Percentiles rank a stretch among this genome's conserved stretches.
These are phyloP conservation scores for Plectosphaerella sp. DNA, from an alignment of 2,329 filamentous ascomycete genomes.

Conservation along the genomic window DNA sequence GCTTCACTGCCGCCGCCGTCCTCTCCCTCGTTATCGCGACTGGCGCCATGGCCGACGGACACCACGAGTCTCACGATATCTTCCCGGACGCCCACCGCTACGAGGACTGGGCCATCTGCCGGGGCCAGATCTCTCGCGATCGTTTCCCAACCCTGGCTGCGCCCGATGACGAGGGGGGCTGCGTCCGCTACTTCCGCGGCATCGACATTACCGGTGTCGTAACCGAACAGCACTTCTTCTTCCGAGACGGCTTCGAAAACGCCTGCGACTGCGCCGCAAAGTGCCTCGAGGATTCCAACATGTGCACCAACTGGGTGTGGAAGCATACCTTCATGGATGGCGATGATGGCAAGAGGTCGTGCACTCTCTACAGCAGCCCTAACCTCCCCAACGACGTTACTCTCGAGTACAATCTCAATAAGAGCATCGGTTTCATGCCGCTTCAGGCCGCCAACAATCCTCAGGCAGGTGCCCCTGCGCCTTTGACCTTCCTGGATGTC, in stretches of 20 bases:
- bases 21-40: neutral
- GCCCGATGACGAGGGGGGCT: slow-evolving; percentile 6
- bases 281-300: neutral
- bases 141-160: slow-evolving; percentile 8
- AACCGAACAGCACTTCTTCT: slow-evolving; percentile 8
- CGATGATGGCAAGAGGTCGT: slow-evolving; percentile 3
- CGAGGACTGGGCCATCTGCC: slow-evolving; percentile 5
- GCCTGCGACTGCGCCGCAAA: slow-evolving; percentile 1
- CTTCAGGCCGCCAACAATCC: slow-evolving; percentile 6
- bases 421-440: slow-evolving; percentile 3
- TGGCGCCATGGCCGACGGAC: neutral
- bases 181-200: slow-evolving; percentile 9
- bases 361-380: slow-evolving; percentile 8
- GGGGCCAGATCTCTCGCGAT: slow-evolving; percentile 5
- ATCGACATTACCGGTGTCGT: slow-evolving; percentile 12
- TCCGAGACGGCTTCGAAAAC: slow-evolving; percentile 4
- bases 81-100: neutral
- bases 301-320: slow-evolving; percentile 9
- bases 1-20: neutral
- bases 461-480: slow-evolving; percentile 4
- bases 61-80: neutral
- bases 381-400: slow-evolving; percentile 6
- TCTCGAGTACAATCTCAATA: slow-evolving; percentile 2
- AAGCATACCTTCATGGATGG: slow-evolving; percentile 5
- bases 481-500: slow-evolving; percentile 7